Evolutionary conservation across 1,284 basidiomycete species (phyloP), one percentile per base, ranked within the genome.

Genomic region (Apiotrichum domesticum): DNA sequence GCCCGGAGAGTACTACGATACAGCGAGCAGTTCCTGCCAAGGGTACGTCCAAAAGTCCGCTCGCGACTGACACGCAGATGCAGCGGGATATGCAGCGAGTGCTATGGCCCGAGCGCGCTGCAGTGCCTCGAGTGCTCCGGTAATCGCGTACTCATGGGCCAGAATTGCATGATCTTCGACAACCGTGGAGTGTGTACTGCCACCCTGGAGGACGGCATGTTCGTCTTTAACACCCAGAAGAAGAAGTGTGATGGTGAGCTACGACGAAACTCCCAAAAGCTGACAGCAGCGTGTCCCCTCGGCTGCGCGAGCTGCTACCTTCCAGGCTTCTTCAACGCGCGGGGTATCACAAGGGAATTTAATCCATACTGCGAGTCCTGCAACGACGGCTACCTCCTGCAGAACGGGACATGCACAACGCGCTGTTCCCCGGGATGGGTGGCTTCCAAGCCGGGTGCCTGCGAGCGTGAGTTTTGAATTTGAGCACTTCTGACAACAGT

Each of bases 241-340:
- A 54, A 55, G 0, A 60, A 64, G 46, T 79, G 79, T 54, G 77
- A 79, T 51, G 62, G 79, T 80, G 43, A 66, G 77, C 37, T 39
- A 13, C 13, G 21, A 21, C 21, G 8, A 7, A 39, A 39, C 13
- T 39, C 13, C 8, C 37, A 39, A 7, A 13, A 39, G 37, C 37
- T 39, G 37, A 39, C 37, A 13, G 5, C 57, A 79, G 77, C 75
- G 13, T 77, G 76, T 49, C 77, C 79, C 0, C 60, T 62, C 3
- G 74, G 75, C 9, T 79, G 78, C 56, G 46, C 62, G 0, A 56
- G 67, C 4, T 79, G 78, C 62, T 54, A 62, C 4, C 72, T 78
- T 37, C 71, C 74, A 6, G 59, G 57, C 15, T 78, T 77, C 59
- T 68, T 66, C 1, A 57, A 67, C 1, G 11, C 40, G 8, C 9